A percentile compares a stretch with the other conserved stretches of the same genome.
Evolutionary conservation across 768 basidiomycete species (phyloP).

Genomic region (Xerocomellus intermedius): DNA sequence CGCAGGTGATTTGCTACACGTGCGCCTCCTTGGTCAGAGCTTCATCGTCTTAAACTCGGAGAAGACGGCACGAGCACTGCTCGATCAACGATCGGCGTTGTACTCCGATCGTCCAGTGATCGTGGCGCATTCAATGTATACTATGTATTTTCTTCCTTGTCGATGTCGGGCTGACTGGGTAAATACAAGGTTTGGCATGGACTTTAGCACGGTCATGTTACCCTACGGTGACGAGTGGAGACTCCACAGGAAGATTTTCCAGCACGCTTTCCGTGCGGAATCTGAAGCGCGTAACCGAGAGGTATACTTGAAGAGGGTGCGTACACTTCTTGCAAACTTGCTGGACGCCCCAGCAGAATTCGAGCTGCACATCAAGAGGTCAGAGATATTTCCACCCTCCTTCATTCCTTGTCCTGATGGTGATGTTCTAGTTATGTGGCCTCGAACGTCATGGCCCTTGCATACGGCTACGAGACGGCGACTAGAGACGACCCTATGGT

Average conservation of each 20-base stretch:
- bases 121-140: constrained; percentile 15
- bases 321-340: constrained; percentile 20
- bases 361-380: constrained; percentile 25
- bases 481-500: constrained; percentile 24
- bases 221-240: constrained; percentile 33
- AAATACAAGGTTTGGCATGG: constrained; percentile 23
- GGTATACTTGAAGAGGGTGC: constrained; percentile 20
- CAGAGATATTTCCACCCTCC: background rate
- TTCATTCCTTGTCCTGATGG: background rate
- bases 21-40: constrained; percentile 23
- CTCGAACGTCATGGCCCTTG: constrained; percentile 25
- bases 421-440: constrained; percentile 19
- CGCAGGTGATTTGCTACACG: constrained; percentile 22
- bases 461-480: constrained; percentile 25
- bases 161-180: background rate
- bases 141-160: background rate
- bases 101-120: constrained; percentile 29
- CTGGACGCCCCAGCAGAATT: constrained; percentile 24
- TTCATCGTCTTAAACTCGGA: constrained; percentile 31
- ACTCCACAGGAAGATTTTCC: constrained; percentile 31
- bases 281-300: constrained; percentile 17
- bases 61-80: constrained; percentile 23
- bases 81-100: constrained; percentile 28
- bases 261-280: constrained; percentile 27
- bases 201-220: constrained; percentile 28